These are phyloP conservation scores for Globisporangium spiculum DNA, from an alignment of 352 stramenopile genomes.

Conservation along the genomic window DNA sequence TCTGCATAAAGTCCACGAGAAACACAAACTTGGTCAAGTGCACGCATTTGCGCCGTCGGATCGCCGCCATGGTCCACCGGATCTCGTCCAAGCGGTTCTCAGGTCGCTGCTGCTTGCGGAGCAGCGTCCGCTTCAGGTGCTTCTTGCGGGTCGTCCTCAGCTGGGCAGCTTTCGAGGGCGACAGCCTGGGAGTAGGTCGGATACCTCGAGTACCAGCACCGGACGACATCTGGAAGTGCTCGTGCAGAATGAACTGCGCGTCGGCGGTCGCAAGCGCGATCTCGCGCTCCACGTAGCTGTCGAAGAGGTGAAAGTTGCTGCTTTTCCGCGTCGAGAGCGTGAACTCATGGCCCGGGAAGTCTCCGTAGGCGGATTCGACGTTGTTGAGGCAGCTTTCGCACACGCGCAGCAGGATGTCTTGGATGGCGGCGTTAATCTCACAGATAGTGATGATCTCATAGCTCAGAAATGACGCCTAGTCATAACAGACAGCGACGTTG, in stretches of 20 bases:
- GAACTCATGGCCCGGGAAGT: conserved; percentile 52
- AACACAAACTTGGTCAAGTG: conserved; percentile 54
- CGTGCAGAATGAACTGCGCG: conserved; percentile 39
- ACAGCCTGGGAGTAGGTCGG: background rate
- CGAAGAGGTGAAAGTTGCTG: conserved; percentile 61
- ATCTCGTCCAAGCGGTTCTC: conserved; percentile 47
- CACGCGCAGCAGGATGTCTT: conserved; percentile 34
- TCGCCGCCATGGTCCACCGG: conserved; percentile 68
- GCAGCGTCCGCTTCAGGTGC: conserved; percentile 21
- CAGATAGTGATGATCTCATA: conserved; percentile 23
- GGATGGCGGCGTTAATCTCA: conserved; percentile 30
- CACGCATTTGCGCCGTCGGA: conserved; percentile 50
- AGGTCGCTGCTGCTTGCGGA: conserved; percentile 18
- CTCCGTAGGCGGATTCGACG: conserved; percentile 30
- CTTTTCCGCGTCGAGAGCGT: conserved; percentile 53
- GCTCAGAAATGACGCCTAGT: conserved; percentile 17
- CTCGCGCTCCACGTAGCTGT: conserved; percentile 48
- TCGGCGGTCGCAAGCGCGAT: conserved; percentile 50
- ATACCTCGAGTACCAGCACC: background rate
- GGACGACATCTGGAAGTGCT: conserved; percentile 41
- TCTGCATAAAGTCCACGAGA: conserved; percentile 54
- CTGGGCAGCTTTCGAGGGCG: conserved; percentile 21
- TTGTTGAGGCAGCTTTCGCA: conserved; percentile 39
- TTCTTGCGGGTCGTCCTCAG: conserved; percentile 20
- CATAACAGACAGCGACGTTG: background rate